Evolutionary conservation across 139 green algal genomes (phyloP).

Genomic region (Picochlorum costavermella): DNA sequence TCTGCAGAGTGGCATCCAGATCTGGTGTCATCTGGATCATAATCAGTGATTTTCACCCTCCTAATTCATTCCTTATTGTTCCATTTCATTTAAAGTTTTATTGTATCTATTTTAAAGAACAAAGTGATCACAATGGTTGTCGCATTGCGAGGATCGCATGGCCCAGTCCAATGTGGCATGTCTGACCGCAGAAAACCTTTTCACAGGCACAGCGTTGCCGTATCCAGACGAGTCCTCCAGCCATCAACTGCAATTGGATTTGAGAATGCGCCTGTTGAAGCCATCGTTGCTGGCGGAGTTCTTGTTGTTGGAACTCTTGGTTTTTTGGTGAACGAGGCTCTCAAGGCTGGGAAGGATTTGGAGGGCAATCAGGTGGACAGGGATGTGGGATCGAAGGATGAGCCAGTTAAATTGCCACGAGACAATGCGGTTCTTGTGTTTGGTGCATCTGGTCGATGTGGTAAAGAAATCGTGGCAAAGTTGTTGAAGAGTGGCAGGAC

Average conservation of each 20-base stretch:
- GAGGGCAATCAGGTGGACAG: no score
- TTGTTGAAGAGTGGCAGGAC: slow-evolving; percentile 46
- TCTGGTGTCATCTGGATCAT: no score
- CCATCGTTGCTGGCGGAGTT: slow-evolving; percentile 5
- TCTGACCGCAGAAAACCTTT: no score
- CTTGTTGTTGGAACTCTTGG: slow-evolving; percentile 2
- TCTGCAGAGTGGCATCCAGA: not conserved
- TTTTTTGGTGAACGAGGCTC: slow-evolving; percentile 4
- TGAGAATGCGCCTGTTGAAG: slow-evolving; percentile 5
- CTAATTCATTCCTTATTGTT: not conserved
- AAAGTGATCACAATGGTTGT: no score
- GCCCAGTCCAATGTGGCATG: no score
- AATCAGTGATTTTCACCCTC: no score
- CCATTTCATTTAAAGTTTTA: not conserved
- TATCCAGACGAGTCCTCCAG: not conserved
- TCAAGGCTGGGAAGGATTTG: slow-evolving; percentile 7
- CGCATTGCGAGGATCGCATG: no score
- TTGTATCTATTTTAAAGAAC: not conserved
- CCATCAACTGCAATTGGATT: not conserved
- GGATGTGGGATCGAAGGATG: not conserved
- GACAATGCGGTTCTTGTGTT: slow-evolving; percentile 76
- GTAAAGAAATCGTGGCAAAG: slow-evolving; percentile 47
- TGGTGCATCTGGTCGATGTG: slow-evolving; percentile 59
- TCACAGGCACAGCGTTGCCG: no score
- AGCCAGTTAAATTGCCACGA: slow-evolving; percentile 11